phyloP scores from a whole-genome alignment of 495 filamentous ascomycete genomes.

The Bryoglossum gracile region DNA sequence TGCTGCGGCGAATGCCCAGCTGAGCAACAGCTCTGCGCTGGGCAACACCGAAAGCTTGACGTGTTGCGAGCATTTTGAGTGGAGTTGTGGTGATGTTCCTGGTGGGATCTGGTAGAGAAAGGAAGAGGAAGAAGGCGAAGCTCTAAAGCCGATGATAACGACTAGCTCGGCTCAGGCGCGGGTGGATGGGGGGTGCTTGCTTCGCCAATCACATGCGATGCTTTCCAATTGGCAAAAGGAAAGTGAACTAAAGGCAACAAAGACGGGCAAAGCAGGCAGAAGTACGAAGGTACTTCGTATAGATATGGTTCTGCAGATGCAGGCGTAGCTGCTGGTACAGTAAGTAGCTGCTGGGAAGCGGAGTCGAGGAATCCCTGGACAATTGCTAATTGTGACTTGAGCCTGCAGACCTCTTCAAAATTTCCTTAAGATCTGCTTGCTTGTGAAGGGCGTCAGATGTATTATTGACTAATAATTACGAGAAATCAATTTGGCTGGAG shows the following conservation, averaged over 20 bases:
- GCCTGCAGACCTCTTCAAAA: constrained; percentile 16
- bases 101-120: constrained; percentile 14
- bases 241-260: neutral
- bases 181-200: neutral
- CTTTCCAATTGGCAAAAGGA: constrained; percentile 6
- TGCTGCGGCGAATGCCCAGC: constrained; percentile 45
- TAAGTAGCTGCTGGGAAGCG: neutral
- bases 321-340: neutral
- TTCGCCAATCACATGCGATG: neutral
- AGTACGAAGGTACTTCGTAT: no score
- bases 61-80: constrained; percentile 45
- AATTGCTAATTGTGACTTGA: neutral
- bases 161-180: constrained; percentile 1
- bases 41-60: constrained; percentile 46
- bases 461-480: no score
- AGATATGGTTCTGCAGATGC: no score
- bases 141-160: constrained; percentile 7
- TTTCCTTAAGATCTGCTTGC: constrained; percentile 8
- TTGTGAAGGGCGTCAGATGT: no score
- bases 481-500: no score
- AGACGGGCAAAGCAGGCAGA: no score
- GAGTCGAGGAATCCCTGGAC: neutral
- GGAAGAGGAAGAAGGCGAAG: constrained; percentile 14
- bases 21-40: constrained; percentile 40
- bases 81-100: constrained; percentile 17